Base-by-base conservation (phyloP, 2,329 filamentous ascomycete species). In the Botrytis fragariae region DNA sequence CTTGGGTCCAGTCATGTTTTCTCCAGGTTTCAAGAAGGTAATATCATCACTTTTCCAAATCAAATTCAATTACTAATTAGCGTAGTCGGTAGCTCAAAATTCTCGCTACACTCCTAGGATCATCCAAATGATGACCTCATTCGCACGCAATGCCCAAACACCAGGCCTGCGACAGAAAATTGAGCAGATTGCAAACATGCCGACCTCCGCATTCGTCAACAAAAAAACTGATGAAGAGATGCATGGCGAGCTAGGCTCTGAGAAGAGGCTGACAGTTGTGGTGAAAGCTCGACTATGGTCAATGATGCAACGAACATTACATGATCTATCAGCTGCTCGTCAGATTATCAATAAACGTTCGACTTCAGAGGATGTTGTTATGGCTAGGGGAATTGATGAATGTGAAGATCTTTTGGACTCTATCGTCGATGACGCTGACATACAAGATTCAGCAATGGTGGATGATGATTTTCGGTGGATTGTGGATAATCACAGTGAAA, bases 11-110 rank as follows among this genome's bases (percentile, higher is more conserved):
- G 65, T 68, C 14, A 71, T 79, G 20, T 81, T 79, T 74, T 77
- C 75, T 74, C 78, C 79, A 9, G 78, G 76, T 0, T 80, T 79
- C 57, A 76, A 76, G 72, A 72, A 79, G 70, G 79, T 79, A 75
- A 14, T 48, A 42, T 54, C n/a, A 32, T n/a, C 59, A 20, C 12
- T 25, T 8, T 54, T 4, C 37, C 12, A n/a, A 37, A 51, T 37
- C 48, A 22, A 32, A 18, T 14, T 63, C 25, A 25, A 42, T 72
- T 69, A 57, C 72, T 68, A 39, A 74, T 18, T n/a, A 5, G 5
- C 35, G 32, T 62, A 72, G 69, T 60, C 67, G 3, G 67, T 75
- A 54, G 51, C 74, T 37, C 65, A 67, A 4, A 74, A 74, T 25
- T 60, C 74, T 39, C 44, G 20, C 42, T 74, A 72, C 35, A 45